These are phyloP conservation scores for Keqinozyma sinolaborantium DNA, from an alignment of 1,139 yeast species.

Conservation along the genomic window DNA sequence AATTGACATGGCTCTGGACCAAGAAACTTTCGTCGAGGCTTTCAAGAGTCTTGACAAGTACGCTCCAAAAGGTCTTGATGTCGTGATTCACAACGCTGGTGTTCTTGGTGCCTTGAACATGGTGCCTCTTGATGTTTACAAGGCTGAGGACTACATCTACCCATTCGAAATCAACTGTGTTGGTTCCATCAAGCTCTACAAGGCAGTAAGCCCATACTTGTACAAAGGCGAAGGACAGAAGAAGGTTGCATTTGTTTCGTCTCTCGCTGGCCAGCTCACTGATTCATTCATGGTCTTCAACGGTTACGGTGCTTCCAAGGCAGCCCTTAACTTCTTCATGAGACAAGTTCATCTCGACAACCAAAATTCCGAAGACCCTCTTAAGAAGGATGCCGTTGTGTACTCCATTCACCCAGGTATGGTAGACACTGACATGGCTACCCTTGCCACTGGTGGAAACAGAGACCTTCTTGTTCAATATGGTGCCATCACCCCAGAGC, in stretches of 20 bases:
- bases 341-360: conserved; percentile 14
- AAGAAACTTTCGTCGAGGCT: conserved; percentile 4
- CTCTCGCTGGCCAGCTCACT: conserved; percentile 13
- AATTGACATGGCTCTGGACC: conserved; percentile 6
- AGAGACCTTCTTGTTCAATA: no score
- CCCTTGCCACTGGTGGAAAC: no score
- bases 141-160: conserved; percentile 11
- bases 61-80: conserved; percentile 11
- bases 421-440: conserved; percentile 24
- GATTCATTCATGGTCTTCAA: conserved; percentile 2
- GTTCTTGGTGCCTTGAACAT: conserved; percentile 3
- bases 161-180: conserved; percentile 22
- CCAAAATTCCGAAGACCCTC: neutral
- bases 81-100: conserved; percentile 17
- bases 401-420: conserved; percentile 27
- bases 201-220: conserved; percentile 22
- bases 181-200: conserved; percentile 26
- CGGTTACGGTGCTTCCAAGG: conserved; percentile 32
- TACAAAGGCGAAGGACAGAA: conserved; percentile 13
- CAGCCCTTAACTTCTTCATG: conserved; percentile 23
- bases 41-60: conserved; percentile 7
- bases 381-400: conserved; percentile 16
- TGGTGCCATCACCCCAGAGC: no score
- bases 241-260: conserved; percentile 22
- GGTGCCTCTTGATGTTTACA: conserved; percentile 4